These are phyloP conservation scores for Fraxinus quadrangulata DNA, from an alignment of 257 asterid genomes.

Conservation along the genomic window DNA sequence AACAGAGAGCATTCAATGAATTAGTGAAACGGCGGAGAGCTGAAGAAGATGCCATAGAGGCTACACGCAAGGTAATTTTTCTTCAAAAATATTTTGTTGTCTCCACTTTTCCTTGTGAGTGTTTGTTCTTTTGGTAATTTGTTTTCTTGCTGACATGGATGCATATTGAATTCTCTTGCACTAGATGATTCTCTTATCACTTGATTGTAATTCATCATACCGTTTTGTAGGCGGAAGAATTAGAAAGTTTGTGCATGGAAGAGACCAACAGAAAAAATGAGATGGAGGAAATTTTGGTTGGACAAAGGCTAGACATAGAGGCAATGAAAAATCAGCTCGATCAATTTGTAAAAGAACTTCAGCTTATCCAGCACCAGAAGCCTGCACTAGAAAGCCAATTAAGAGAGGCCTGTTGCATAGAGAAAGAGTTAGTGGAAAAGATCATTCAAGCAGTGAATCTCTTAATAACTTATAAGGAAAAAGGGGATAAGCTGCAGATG, in stretches of 20 bases:
- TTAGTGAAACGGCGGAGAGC: slow-evolving; percentile 56
- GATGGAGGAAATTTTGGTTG: slow-evolving; percentile 49
- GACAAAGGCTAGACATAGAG: slow-evolving; percentile 59
- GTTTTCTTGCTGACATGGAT: slow-evolving; percentile 19
- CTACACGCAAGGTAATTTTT: slow-evolving; percentile 47
- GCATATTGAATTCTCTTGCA: slow-evolving; percentile 18
- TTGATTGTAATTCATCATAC: slow-evolving; percentile 25
- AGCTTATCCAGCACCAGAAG: slow-evolving; percentile 49
- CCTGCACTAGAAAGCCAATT: slow-evolving; percentile 64
- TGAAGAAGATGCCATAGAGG: slow-evolving; percentile 60
- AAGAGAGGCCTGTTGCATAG: slow-evolving; percentile 48
- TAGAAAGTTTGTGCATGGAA: slow-evolving; percentile 48
- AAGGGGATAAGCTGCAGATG: slow-evolving; percentile 67
- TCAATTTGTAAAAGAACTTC: slow-evolving; percentile 46
- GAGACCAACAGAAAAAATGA: slow-evolving; percentile 48
- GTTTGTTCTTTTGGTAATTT: not conserved
- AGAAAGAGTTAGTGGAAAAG: slow-evolving; percentile 85
- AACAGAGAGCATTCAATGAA: slow-evolving; percentile 47
- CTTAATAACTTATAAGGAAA: slow-evolving; percentile 63
- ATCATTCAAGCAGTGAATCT: slow-evolving; percentile 87
- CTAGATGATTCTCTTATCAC: slow-evolving; percentile 4
- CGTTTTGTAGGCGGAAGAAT: slow-evolving; percentile 59
- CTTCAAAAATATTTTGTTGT: slow-evolving; percentile 14
- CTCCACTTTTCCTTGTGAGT: not conserved
- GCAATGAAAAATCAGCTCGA: slow-evolving; percentile 45